Conservation (phyloP, 2,329 filamentous ascomycete genomes). For the Macrophomina phaseolina region DNA sequence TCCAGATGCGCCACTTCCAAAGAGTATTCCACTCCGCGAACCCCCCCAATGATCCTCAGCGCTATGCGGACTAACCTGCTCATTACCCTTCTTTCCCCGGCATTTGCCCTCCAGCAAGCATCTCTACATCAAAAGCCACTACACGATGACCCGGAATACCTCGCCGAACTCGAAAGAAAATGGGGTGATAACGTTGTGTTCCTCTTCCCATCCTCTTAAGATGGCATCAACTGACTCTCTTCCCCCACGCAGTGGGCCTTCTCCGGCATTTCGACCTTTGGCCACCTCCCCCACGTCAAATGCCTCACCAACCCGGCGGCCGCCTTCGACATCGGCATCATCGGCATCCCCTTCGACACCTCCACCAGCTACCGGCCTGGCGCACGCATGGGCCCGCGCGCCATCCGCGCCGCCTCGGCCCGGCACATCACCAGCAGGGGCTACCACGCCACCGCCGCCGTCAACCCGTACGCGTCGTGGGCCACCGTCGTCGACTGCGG, state of each 20-base stretch:
- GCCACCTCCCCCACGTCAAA: conserved; percentile 76
- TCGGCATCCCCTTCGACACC: conserved; percentile 75
- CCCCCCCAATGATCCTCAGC: too few relatives aligned
- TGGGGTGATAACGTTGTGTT: background rate
- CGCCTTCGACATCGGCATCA: conserved; percentile 66
- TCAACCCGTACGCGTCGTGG: conserved; percentile 54
- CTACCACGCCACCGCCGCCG: conserved; percentile 72
- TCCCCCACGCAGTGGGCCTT: conserved; percentile 63
- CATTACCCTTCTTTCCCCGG: too few relatives aligned
- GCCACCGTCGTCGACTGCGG: conserved; percentile 62
- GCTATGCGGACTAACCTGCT: too few relatives aligned
- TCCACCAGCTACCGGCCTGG: conserved; percentile 84
- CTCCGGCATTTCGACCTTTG: conserved; percentile 86
- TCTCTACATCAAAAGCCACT: too few relatives aligned
- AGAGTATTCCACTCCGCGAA: too few relatives aligned
- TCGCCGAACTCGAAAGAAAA: background rate
- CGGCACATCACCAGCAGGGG: conserved; percentile 71
- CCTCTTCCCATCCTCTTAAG: too few relatives aligned
- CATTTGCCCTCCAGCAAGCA: too few relatives aligned
- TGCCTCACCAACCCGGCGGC: conserved; percentile 72
- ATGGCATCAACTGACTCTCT: background rate
- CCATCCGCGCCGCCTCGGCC: conserved; percentile 84
- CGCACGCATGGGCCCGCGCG: conserved; percentile 81
- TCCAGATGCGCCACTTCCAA: too few relatives aligned
- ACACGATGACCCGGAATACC: too few relatives aligned